These are phyloP conservation scores for Trichoderma orchidacearum DNA, from an alignment of 495 filamentous ascomycete genomes.

Conservation along the genomic window DNA sequence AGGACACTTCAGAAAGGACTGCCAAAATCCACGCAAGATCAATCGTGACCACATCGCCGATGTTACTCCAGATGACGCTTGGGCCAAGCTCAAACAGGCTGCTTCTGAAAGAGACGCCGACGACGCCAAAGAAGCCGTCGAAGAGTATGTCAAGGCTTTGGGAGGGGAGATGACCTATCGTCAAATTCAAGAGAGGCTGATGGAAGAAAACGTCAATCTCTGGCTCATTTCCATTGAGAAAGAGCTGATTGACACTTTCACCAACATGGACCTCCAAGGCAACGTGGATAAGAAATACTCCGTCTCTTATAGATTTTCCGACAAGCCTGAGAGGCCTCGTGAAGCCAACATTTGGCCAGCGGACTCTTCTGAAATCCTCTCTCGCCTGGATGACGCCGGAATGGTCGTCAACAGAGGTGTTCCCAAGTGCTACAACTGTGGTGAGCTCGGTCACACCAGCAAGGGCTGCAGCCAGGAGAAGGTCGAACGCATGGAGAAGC, in stretches of 20 bases:
- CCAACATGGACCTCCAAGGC: constrained; percentile 74
- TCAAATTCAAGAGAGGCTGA: constrained; percentile 65
- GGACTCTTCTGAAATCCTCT: constrained; percentile 51
- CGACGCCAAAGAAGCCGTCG: constrained; percentile 57
- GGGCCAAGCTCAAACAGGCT: constrained; percentile 51
- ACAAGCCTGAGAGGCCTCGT: constrained; percentile 50
- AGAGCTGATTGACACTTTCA: constrained; percentile 44
- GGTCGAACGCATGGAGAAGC: constrained; percentile 25
- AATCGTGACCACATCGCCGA: constrained; percentile 47
- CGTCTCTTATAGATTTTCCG: constrained; percentile 51
- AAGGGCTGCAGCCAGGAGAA: constrained; percentile 54
- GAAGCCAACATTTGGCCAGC: constrained; percentile 50
- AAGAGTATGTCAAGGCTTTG: constrained; percentile 58
- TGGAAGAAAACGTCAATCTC: constrained; percentile 42
- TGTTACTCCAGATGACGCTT: constrained; percentile 50
- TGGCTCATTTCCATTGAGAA: constrained; percentile 70
- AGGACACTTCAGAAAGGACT: constrained; percentile 57
- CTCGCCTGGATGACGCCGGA: constrained; percentile 62
- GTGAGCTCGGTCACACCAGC: constrained; percentile 58
- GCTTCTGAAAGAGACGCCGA: constrained; percentile 53
- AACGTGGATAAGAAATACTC: constrained; percentile 61
- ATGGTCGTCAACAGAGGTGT: constrained; percentile 51
- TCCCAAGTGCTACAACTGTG: constrained; percentile 57
- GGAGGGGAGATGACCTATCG: constrained; percentile 40
- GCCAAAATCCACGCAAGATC: constrained; percentile 55